Percentiles rank a stretch among this genome's conserved stretches.
Conservation (phyloP, 805 yeast genomes). For the Pichia cabralensis region DNA sequence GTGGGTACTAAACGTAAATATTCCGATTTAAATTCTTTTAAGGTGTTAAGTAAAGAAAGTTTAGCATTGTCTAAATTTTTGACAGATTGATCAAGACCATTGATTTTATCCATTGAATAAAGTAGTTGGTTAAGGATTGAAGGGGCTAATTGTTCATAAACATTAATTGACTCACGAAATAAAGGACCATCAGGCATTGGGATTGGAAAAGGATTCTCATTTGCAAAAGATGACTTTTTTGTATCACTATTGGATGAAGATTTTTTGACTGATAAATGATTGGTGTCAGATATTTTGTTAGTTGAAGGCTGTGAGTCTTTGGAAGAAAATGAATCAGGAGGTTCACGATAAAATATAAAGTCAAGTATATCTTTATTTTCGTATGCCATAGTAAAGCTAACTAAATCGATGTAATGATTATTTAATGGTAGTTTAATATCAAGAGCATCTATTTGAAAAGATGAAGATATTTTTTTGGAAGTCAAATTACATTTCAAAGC, state of each 20-base stretch:
- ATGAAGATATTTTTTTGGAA: neutral
- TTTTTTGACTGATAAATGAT: no score
- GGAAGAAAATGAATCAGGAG: neutral
- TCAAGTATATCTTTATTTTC: neutral
- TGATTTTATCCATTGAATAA: slow-evolving; percentile 11
- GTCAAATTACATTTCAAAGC: slow-evolving; percentile 1
- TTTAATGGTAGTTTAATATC: slow-evolving; percentile 6
- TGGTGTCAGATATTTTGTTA: no score
- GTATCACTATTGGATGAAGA: no score
- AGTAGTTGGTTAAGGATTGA: slow-evolving; percentile 13
- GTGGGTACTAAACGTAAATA: slow-evolving; percentile 4
- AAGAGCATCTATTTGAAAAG: neutral
- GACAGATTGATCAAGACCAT: slow-evolving; percentile 13
- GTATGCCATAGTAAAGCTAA: neutral
- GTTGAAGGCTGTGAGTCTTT: no score
- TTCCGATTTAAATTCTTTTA: slow-evolving; percentile 7
- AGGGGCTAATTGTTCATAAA: slow-evolving; percentile 20
- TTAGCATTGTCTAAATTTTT: slow-evolving; percentile 12
- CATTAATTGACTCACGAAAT: slow-evolving; percentile 21
- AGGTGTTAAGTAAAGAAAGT: slow-evolving; percentile 1
- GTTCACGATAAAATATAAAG: slow-evolving; percentile 4
- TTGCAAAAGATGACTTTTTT: neutral
- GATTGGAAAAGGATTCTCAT: slow-evolving; percentile 19
- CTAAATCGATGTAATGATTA: neutral
- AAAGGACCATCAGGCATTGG: slow-evolving; percentile 30